phyloP scores from a whole-genome alignment of 2,329 filamentous ascomycete genomes.

The Aspergillus felis region DNA sequence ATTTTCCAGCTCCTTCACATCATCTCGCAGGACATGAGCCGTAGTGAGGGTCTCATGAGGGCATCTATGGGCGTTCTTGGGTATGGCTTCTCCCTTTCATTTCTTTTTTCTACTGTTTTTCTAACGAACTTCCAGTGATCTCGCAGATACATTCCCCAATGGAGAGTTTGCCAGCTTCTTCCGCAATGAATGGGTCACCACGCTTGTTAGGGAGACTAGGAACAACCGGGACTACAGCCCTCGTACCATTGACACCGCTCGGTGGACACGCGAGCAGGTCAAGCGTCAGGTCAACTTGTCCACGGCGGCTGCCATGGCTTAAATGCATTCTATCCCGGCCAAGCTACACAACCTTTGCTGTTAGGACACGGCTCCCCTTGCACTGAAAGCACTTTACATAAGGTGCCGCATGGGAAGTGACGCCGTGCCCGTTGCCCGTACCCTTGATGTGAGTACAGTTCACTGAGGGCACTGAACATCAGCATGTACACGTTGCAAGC shows the following conservation, averaged over 20 bases:
- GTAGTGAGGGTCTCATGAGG: conserved; percentile 85
- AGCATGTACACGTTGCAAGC: conserved; percentile 6
- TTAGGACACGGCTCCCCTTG: conserved; percentile 10
- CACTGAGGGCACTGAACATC: conserved; percentile 9
- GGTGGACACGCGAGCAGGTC: conserved; percentile 96
- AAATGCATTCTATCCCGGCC: conserved; percentile 12
- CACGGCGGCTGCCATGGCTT: conserved; percentile 37
- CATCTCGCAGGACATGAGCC: conserved; percentile 77
- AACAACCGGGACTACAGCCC: conserved; percentile 79
- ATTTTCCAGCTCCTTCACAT: conserved; percentile 84
- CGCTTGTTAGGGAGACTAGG: conserved; percentile 88
- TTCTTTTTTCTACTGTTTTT: not conserved
- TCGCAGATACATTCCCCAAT: conserved; percentile 88
- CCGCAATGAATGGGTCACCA: conserved; percentile 84
- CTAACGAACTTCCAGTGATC: conserved; percentile 58
- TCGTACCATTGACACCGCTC: conserved; percentile 88
- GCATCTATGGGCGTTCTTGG: conserved; percentile 97
- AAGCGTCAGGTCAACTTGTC: conserved; percentile 67
- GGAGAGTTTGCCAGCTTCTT: conserved; percentile 82
- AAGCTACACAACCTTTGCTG: conserved; percentile 7
- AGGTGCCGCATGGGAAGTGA: conserved; percentile 15
- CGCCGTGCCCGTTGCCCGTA: conserved; percentile 12
- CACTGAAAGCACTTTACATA: conserved; percentile 8
- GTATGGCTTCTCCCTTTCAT: conserved; percentile 50
- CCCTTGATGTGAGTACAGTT: conserved; percentile 4